Evolutionary conservation across 2,329 filamentous ascomycete species (phyloP).

Genomic region (Myriosclerotinia scirpicola): DNA sequence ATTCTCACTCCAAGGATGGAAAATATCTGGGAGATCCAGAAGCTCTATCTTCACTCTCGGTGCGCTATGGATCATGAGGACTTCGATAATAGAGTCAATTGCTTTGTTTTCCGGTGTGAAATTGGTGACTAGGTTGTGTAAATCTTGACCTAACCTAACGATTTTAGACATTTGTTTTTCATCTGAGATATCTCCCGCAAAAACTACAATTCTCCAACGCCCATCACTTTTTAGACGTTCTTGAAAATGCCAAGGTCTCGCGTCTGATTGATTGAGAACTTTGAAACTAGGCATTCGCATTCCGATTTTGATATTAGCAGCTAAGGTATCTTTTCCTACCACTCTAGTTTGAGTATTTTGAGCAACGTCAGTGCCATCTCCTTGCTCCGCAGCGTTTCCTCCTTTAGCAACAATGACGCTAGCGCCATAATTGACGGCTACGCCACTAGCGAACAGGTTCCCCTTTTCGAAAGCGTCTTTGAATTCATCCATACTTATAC

Average conservation of each 20-base stretch:
- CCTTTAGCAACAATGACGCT: slow-evolving; percentile 57
- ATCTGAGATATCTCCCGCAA: slow-evolving; percentile 57
- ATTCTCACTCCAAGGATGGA: slow-evolving; percentile 48
- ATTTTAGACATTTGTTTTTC: slow-evolving; percentile 47
- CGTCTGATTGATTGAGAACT: slow-evolving; percentile 56
- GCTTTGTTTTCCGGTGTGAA: slow-evolving; percentile 44
- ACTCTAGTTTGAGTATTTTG: slow-evolving; percentile 51
- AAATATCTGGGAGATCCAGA: slow-evolving; percentile 51
- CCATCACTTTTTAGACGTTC: slow-evolving; percentile 57
- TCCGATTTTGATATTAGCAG: slow-evolving; percentile 44
- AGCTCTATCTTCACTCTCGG: slow-evolving; percentile 51
- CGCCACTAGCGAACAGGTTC: slow-evolving; percentile 58
- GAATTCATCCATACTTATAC: slow-evolving; percentile 63
- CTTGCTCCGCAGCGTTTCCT: slow-evolving; percentile 46
- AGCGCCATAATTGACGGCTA: slow-evolving; percentile 58
- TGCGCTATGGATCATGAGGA: slow-evolving; percentile 60
- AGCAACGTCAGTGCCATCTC: slow-evolving; percentile 51
- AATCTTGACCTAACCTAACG: slow-evolving; percentile 48
- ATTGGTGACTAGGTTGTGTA: slow-evolving; percentile 48
- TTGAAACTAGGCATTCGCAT: slow-evolving; percentile 60
- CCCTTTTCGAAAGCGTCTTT: slow-evolving; percentile 60
- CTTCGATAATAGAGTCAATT: slow-evolving; percentile 55
- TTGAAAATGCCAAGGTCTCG: slow-evolving; percentile 60
- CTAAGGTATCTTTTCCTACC: slow-evolving; percentile 43
- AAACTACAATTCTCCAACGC: slow-evolving; percentile 59